Percentiles rank a stretch among this genome's conserved stretches.
phyloP scores from a whole-genome alignment of 139 green algal genomes.

The Chlorella ohadii region DNA sequence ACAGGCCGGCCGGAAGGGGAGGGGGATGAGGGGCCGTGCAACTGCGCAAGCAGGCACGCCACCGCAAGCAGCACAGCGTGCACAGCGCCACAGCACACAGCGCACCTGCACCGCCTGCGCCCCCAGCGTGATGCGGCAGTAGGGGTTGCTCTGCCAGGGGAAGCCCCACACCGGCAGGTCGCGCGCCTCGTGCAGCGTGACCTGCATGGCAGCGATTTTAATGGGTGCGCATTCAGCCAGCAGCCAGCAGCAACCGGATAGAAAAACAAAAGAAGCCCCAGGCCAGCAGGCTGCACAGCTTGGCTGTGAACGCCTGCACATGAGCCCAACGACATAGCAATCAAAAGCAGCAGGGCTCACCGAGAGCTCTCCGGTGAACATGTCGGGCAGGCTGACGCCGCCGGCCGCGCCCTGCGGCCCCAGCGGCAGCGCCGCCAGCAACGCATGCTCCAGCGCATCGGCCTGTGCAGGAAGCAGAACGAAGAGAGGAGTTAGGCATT shows the following conservation, averaged over 20 bases:
- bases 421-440: slow-evolving; percentile 85
- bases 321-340: too few relatives aligned
- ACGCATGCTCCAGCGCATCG: slow-evolving; percentile 86
- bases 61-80: not conserved
- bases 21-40: not conserved
- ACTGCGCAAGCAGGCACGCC: not conserved
- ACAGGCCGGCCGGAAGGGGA: too few relatives aligned
- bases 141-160: slow-evolving; percentile 92
- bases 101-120: slow-evolving; percentile 73
- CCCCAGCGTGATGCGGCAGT: slow-evolving; percentile 85
- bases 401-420: slow-evolving; percentile 85
- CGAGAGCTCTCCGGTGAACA: slow-evolving; percentile 76
- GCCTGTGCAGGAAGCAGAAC: too few relatives aligned
- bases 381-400: slow-evolving; percentile 84
- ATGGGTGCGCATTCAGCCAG: not conserved
- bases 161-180: slow-evolving; percentile 92
- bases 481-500: too few relatives aligned
- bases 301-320: too few relatives aligned
- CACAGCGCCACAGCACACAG: not conserved
- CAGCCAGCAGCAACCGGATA: not conserved
- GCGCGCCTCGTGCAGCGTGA: slow-evolving; percentile 81
- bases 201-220: slow-evolving; percentile 60
- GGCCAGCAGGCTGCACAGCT: too few relatives aligned
- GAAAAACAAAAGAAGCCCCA: too few relatives aligned
- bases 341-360: slow-evolving; percentile 9